phyloP scores from a whole-genome alignment of 2,329 filamentous ascomycete species.

The Fusarium protoensiforme region DNA sequence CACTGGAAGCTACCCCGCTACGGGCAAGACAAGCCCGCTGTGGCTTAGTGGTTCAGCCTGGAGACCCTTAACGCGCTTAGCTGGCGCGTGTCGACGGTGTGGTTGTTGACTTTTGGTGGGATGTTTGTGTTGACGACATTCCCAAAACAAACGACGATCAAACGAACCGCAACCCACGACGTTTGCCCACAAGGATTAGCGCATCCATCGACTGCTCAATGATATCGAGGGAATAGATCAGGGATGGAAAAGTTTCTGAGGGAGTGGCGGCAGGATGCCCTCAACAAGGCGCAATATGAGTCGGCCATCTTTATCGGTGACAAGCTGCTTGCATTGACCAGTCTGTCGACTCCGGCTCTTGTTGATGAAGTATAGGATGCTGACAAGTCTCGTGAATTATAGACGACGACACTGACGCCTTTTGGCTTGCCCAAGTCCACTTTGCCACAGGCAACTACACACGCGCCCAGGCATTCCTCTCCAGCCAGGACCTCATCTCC shows the following conservation, averaged over 20 bases:
- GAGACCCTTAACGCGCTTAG: slow-evolving; percentile 33
- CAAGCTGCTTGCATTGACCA: slow-evolving; percentile 93
- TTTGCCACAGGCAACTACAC: slow-evolving; percentile 96
- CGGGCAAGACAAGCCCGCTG: slow-evolving; percentile 39
- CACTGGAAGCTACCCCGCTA: slow-evolving; percentile 46
- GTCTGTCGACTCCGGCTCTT: slow-evolving; percentile 64
- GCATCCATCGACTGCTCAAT: neutral
- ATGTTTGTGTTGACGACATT: slow-evolving; percentile 28
- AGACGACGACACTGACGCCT: slow-evolving; percentile 95
- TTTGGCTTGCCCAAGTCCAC: slow-evolving; percentile 98
- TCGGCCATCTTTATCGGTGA: slow-evolving; percentile 97
- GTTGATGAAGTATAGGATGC: neutral
- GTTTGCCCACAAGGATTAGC: neutral
- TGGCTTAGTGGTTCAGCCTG: slow-evolving; percentile 31
- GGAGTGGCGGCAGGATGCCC: slow-evolving; percentile 93
- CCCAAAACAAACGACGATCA: slow-evolving; percentile 29
- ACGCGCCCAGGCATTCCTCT: slow-evolving; percentile 86
- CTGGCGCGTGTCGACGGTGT: slow-evolving; percentile 1
- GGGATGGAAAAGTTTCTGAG: slow-evolving; percentile 92
- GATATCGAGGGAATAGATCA: slow-evolving; percentile 5
- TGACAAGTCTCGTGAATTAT: slow-evolving; percentile 6
- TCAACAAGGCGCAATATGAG: slow-evolving; percentile 96
- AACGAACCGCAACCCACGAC: slow-evolving; percentile 5
- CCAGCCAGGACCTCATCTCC: slow-evolving; percentile 82
- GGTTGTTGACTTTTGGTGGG: slow-evolving; percentile 40